Conservation (phyloP, 2,329 filamentous ascomycete genomes). For the Fusarium subglutinans region DNA sequence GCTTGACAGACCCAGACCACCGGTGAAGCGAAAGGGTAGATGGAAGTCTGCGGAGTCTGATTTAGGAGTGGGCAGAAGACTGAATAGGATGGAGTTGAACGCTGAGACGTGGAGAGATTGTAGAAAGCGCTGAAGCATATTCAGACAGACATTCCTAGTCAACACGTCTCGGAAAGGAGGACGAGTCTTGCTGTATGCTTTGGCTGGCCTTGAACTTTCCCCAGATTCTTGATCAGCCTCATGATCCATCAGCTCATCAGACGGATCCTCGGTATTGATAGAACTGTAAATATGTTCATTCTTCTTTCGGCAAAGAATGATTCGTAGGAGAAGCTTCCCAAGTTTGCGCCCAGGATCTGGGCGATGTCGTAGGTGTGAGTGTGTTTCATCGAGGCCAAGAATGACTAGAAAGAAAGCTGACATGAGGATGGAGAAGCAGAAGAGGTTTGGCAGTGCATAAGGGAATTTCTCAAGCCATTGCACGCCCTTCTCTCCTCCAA, state of each 20-base stretch:
- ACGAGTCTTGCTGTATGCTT: constrained; percentile 53
- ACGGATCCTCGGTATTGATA: neutral
- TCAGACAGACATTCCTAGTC: constrained; percentile 62
- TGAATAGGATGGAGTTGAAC: constrained; percentile 79
- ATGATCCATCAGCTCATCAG: neutral
- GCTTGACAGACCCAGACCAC: constrained; percentile 78
- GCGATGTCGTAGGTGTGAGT: neutral
- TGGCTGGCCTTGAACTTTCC: neutral
- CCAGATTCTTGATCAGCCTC: neutral
- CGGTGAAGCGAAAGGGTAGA: constrained; percentile 72
- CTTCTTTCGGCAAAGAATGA: neutral
- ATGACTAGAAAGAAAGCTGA: constrained; percentile 56
- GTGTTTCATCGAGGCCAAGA: constrained; percentile 64
- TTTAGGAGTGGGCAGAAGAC: constrained; percentile 79
- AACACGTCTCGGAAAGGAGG: constrained; percentile 65
- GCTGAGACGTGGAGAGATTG: constrained; percentile 78
- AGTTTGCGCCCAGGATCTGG: neutral
- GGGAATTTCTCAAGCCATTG: constrained; percentile 52
- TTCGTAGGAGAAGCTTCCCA: neutral
- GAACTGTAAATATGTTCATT: neutral
- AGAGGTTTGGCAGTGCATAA: constrained; percentile 64
- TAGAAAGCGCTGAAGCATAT: constrained; percentile 72
- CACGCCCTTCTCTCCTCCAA: constrained; percentile 34
- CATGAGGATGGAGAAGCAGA: constrained; percentile 60
- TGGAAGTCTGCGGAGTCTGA: constrained; percentile 54